Conservation (phyloP, 1,284 basidiomycete genomes). For the Laetiporus sulphureus region DNA sequence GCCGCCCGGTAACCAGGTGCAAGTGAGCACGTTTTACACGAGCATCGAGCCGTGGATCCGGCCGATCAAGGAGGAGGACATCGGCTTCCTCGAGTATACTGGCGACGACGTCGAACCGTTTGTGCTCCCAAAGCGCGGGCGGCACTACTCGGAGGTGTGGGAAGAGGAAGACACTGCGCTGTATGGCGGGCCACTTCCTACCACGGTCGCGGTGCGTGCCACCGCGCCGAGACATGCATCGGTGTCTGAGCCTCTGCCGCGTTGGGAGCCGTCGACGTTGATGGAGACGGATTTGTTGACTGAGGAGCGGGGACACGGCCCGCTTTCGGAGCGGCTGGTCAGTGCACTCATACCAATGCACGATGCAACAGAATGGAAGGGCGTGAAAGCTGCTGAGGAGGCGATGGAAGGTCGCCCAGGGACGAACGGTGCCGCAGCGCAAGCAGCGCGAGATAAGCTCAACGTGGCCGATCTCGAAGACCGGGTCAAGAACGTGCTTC, state of each 20-base stretch:
- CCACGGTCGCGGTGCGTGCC: constrained; percentile 30
- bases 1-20: constrained; percentile 53
- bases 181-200: constrained; percentile 38
- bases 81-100: constrained; percentile 85
- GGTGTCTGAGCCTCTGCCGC: constrained; percentile 41
- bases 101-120: constrained; percentile 85
- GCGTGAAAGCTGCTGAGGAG: constrained; percentile 72
- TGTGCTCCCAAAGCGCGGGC: constrained; percentile 80
- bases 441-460: constrained; percentile 62
- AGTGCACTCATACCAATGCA: constrained; percentile 70
- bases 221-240: constrained; percentile 22
- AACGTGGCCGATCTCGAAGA: constrained; percentile 68
- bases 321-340: constrained; percentile 74
- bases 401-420: constrained; percentile 77
- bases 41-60: constrained; percentile 85
- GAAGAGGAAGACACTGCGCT: constrained; percentile 78
- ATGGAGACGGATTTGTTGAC: constrained; percentile 52
- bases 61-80: constrained; percentile 82
- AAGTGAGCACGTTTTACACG: constrained; percentile 71
- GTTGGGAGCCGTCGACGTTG: constrained; percentile 71
- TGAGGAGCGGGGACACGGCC: constrained; percentile 75
- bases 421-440: constrained; percentile 65
- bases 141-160: constrained; percentile 88
- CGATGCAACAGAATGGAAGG: constrained; percentile 59
- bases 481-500: constrained; percentile 64